Evolutionary conservation across 2,329 filamentous ascomycete genomes (phyloP).

Genomic region (Colletotrichum phormii): DNA sequence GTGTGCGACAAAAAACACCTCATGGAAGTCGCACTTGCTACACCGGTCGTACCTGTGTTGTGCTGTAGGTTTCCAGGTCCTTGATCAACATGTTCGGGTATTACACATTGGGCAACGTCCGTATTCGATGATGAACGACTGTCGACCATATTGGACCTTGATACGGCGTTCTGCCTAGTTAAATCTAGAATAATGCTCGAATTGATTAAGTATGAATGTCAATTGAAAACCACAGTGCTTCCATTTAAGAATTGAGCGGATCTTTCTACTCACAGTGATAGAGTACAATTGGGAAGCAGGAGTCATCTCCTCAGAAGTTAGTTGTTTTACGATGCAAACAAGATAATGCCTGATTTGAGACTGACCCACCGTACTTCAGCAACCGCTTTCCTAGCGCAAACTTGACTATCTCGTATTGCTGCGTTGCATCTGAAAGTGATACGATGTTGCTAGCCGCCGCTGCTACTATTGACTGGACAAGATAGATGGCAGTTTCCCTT

Average conservation of each 20-base stretch:
- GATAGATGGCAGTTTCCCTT: too few species aligned
- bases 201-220: too few species aligned
- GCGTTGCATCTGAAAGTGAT: not conserved
- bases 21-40: not conserved
- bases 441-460: not conserved
- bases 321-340: not conserved
- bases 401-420: not conserved
- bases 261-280: too few species aligned
- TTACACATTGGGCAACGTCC: not conserved
- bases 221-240: too few species aligned
- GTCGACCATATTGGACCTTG: not conserved
- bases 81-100: not conserved
- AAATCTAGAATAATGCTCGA: too few species aligned
- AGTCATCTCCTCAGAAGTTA: not conserved
- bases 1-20: not conserved
- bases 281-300: too few species aligned
- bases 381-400: not conserved
- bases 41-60: not conserved
- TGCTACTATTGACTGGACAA: not conserved
- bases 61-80: not conserved
- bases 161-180: not conserved
- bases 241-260: too few species aligned
- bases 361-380: not conserved
- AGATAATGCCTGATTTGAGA: not conserved
- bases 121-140: not conserved